Conservation (phyloP, 805 yeast genomes). For the Tetrapisispora pingtungensis region DNA sequence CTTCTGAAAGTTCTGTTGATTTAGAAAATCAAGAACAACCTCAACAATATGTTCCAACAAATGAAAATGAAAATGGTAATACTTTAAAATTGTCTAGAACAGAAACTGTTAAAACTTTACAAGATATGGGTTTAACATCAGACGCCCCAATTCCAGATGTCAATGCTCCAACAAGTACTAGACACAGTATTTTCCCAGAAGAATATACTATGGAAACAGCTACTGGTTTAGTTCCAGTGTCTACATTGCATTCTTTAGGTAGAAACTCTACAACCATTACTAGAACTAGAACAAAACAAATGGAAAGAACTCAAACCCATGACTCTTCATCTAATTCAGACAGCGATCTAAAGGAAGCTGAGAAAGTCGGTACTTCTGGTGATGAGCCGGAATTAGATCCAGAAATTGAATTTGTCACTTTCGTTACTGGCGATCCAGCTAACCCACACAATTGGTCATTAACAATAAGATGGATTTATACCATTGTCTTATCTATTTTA, state of each 20-base stretch:
- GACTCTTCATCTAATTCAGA: conserved; percentile 5
- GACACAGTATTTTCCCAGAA: conserved; percentile 73
- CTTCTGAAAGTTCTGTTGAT: conserved; percentile 7
- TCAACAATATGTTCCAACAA: conserved; percentile 19
- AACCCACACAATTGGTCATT: conserved; percentile 83
- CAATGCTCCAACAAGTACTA: conserved; percentile 41
- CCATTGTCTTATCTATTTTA: conserved; percentile 54
- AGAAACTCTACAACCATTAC: conserved; percentile 35
- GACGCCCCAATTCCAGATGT: conserved; percentile 46
- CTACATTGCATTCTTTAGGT: conserved; percentile 60
- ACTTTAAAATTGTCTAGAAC: conserved; percentile 40
- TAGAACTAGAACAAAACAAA: conserved; percentile 31
- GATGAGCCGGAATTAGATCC: conserved; percentile 39
- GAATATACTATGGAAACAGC: conserved; percentile 82
- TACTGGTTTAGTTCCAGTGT: conserved; percentile 79
- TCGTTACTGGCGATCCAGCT: conserved; percentile 67
- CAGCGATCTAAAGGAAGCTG: conserved; percentile 3
- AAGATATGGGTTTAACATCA: conserved; percentile 50
- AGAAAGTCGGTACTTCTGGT: conserved; percentile 7
- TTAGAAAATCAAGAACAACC: conserved; percentile 16
- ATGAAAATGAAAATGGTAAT: not conserved
- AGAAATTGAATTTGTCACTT: conserved; percentile 78
- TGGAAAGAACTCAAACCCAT: conserved; percentile 12
- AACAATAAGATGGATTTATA: conserved; percentile 49
- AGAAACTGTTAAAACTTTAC: conserved; percentile 65